A percentile compares a stretch with the other conserved stretches of the same genome.
These are phyloP conservation scores for Suhomyces terraborum DNA, from an alignment of 1,139 yeast genomes.

Conservation along the genomic window DNA sequence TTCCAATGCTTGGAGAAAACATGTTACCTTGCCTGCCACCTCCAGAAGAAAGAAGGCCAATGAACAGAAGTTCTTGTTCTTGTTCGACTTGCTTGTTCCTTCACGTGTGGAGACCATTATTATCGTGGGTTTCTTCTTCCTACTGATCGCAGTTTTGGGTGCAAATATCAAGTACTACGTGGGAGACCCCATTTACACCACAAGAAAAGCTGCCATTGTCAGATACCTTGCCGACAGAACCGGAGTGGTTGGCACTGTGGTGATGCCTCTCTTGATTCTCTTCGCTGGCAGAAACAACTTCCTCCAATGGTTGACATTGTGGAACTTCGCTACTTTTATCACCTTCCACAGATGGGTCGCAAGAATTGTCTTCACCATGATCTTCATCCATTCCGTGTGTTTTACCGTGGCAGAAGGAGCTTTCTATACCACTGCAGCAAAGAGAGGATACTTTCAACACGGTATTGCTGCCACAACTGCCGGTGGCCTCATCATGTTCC, in stretches of 20 bases:
- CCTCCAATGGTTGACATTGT: constrained; percentile 44
- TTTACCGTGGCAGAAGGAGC: constrained; percentile 25
- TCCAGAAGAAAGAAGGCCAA: constrained; percentile 28
- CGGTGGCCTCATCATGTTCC: constrained; percentile 36
- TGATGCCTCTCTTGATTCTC: constrained; percentile 37
- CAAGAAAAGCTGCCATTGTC: constrained; percentile 22
- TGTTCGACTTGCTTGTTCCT: constrained; percentile 23
- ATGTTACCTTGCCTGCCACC: constrained; percentile 36
- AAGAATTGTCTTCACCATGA: constrained; percentile 31
- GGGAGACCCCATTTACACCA: constrained; percentile 28
- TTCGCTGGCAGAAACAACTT: constrained; percentile 49
- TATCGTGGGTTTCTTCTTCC: constrained; percentile 18
- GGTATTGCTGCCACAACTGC: constrained; percentile 36
- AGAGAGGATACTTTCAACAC: constrained; percentile 28
- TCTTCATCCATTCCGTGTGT: constrained; percentile 42
- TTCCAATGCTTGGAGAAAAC: constrained; percentile 29
- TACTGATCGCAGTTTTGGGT: constrained; percentile 14
- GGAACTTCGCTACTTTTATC: constrained; percentile 40
- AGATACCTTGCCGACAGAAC: constrained; percentile 36
- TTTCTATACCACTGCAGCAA: constrained; percentile 19
- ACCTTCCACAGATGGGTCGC: constrained; percentile 43
- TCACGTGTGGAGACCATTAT: constrained; percentile 23
- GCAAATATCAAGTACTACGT: constrained; percentile 24
- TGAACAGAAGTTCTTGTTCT: constrained; percentile 21
- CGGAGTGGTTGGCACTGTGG: constrained; percentile 32